Conservation (phyloP, 2,329 filamentous ascomycete genomes). For the Dichotomopilus funicola region DNA sequence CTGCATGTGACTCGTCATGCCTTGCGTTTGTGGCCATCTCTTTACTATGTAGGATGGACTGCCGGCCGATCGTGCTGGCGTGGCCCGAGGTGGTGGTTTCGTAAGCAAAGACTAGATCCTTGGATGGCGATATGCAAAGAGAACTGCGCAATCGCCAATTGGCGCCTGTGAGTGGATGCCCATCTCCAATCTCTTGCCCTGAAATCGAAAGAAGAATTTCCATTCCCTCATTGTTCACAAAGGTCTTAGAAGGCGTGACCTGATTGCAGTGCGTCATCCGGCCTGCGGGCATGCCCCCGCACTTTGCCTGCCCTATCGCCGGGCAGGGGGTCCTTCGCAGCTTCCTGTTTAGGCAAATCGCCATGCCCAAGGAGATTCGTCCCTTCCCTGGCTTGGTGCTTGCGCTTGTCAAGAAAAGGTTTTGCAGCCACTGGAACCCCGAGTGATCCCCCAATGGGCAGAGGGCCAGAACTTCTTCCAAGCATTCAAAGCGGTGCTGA, state of each 20-base stretch:
- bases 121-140: background rate
- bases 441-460: too few relatives aligned
- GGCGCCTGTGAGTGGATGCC: background rate
- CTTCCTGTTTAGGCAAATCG: constrained; percentile 17
- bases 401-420: too few relatives aligned
- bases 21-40: background rate
- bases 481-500: constrained; percentile 4
- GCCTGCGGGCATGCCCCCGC: background rate
- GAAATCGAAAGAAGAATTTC: too few relatives aligned
- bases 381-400: background rate
- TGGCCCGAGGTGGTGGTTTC: background rate
- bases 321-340: constrained; percentile 4
- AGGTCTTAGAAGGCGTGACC: background rate
- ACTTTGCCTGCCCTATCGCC: constrained; percentile 1
- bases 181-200: too few relatives aligned
- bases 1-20: constrained; percentile 4
- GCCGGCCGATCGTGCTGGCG: background rate
- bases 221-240: too few relatives aligned
- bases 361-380: too few relatives aligned
- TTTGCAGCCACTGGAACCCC: too few relatives aligned
- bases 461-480: background rate
- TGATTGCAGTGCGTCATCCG: constrained; percentile 7
- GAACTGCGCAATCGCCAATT: background rate
- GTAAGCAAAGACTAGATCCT: background rate
- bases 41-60: background rate